phyloP scores from a whole-genome alignment of 2,329 filamentous ascomycete species.

The Xylariaceae sp. region DNA sequence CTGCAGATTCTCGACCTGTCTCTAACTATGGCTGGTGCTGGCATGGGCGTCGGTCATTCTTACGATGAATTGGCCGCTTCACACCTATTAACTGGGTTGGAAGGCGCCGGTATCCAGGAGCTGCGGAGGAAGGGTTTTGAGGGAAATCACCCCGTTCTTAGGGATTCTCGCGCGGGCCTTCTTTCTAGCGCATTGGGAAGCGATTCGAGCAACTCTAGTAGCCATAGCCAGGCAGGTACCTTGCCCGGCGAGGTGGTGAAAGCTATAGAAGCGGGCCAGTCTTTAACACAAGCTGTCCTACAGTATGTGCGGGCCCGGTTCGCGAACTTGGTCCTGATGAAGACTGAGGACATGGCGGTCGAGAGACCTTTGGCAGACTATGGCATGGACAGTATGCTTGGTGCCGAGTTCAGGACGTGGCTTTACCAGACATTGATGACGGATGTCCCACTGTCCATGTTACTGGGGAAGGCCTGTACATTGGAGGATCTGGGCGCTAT shows the following conservation, averaged over 20 bases:
- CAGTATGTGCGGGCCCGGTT: constrained; percentile 7
- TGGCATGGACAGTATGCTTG: constrained; percentile 34
- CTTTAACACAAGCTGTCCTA: constrained; percentile 11
- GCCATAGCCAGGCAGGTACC: not conserved
- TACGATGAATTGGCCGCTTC: constrained; percentile 1
- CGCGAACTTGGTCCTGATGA: constrained; percentile 13
- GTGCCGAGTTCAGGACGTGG: constrained; percentile 32
- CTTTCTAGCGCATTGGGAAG: not conserved
- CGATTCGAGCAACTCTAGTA: not conserved
- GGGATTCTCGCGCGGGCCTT: constrained; percentile 11
- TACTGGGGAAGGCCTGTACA: constrained; percentile 4
- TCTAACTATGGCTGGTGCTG: constrained; percentile 14
- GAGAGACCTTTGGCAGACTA: constrained; percentile 18
- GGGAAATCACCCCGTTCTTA: constrained; percentile 2
- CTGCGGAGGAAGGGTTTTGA: constrained; percentile 19
- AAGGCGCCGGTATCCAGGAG: constrained; percentile 15
- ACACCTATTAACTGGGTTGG: constrained; percentile 24
- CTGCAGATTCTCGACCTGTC: constrained; percentile 27
- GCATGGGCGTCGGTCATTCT: constrained; percentile 1
- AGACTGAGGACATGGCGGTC: constrained; percentile 10
- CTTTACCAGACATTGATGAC: constrained; percentile 29
- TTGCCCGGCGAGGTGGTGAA: not conserved
- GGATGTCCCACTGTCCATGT: constrained; percentile 26
- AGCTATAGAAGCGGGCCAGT: not conserved
- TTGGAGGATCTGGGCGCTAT: not conserved